phyloP scores from a whole-genome alignment of 2,329 filamentous ascomycete species.

The Cercospora sesami region DNA sequence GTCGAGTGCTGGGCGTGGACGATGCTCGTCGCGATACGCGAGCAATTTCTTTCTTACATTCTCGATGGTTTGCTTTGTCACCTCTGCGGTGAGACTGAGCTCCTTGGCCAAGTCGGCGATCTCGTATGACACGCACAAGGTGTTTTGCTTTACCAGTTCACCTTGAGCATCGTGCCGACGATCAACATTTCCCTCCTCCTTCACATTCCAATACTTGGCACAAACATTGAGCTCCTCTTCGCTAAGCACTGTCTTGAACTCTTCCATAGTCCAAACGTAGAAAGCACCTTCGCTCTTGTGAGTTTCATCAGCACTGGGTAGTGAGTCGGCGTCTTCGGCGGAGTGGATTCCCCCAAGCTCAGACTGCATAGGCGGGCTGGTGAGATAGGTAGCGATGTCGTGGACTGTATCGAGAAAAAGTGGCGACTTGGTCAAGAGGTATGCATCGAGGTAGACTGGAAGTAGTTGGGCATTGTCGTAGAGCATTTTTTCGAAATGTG shows the following conservation, averaged over 20 bases:
- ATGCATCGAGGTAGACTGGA: constrained; percentile 81
- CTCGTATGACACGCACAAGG: constrained; percentile 70
- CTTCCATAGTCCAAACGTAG: constrained; percentile 88
- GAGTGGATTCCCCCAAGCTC: constrained; percentile 76
- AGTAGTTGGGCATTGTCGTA: constrained; percentile 89
- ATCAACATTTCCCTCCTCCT: constrained; percentile 80
- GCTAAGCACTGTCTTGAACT: constrained; percentile 75
- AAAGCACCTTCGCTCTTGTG: constrained; percentile 90
- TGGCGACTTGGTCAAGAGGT: constrained; percentile 64
- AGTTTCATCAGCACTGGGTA: constrained; percentile 68
- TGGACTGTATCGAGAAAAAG: constrained; percentile 77
- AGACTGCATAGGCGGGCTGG: constrained; percentile 66
- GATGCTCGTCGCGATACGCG: constrained; percentile 69
- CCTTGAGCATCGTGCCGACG: constrained; percentile 83
- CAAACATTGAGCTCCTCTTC: constrained; percentile 69
- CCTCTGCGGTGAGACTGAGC: constrained; percentile 68
- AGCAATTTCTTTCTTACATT: constrained; percentile 67
- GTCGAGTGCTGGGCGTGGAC: constrained; percentile 75
- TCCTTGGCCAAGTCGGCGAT: constrained; percentile 70
- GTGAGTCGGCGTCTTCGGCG: constrained; percentile 87
- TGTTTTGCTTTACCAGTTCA: constrained; percentile 92
- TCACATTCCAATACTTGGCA: constrained; percentile 81
- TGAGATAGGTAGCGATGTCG: constrained; percentile 85
- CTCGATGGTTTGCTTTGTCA: constrained; percentile 67
- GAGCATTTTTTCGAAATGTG: constrained; percentile 96